phyloP scores from a whole-genome alignment of 2,329 filamentous ascomycete genomes.

The Fusarium armeniacum region DNA sequence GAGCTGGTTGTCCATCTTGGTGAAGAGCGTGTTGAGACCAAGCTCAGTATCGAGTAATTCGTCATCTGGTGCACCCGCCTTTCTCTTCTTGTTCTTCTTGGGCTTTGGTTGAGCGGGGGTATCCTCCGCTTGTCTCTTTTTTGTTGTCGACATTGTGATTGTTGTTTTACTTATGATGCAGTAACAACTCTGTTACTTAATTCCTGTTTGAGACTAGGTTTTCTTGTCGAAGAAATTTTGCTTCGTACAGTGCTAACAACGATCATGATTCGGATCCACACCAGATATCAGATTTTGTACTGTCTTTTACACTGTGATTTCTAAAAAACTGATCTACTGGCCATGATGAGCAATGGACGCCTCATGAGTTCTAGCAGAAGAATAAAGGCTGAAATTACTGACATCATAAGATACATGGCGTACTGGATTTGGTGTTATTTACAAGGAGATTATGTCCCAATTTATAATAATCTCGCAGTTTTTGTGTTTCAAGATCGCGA shows the following conservation, averaged over 20 bases:
- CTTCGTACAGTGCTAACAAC: slow-evolving; percentile 39
- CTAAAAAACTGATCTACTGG: slow-evolving; percentile 22
- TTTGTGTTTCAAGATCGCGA: not conserved
- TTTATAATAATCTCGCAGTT: not conserved
- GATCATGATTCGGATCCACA: slow-evolving; percentile 5
- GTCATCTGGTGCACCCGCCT: slow-evolving; percentile 68
- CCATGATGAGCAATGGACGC: slow-evolving; percentile 18
- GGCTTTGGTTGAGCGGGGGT: slow-evolving; percentile 56
- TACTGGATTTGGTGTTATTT: not conserved
- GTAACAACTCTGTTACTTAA: too few relatives aligned
- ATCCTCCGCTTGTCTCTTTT: slow-evolving; percentile 70
- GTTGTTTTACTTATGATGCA: slow-evolving; percentile 14
- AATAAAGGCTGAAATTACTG: not conserved
- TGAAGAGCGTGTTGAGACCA: slow-evolving; percentile 83
- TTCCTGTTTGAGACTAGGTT: slow-evolving; percentile 1
- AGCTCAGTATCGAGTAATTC: slow-evolving; percentile 75
- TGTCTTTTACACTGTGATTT: slow-evolving; percentile 27
- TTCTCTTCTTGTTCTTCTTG: slow-evolving; percentile 69
- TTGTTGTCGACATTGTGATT: slow-evolving; percentile 59
- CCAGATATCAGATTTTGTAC: not conserved
- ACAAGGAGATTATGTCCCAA: not conserved
- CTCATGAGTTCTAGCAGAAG: slow-evolving; percentile 28
- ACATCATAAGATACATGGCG: too few relatives aligned
- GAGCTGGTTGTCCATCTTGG: slow-evolving; percentile 84
- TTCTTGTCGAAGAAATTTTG: slow-evolving; percentile 46